Evolutionary conservation across 345 rosid species (phyloP).

Genomic region (Ailanthus altissimus): DNA sequence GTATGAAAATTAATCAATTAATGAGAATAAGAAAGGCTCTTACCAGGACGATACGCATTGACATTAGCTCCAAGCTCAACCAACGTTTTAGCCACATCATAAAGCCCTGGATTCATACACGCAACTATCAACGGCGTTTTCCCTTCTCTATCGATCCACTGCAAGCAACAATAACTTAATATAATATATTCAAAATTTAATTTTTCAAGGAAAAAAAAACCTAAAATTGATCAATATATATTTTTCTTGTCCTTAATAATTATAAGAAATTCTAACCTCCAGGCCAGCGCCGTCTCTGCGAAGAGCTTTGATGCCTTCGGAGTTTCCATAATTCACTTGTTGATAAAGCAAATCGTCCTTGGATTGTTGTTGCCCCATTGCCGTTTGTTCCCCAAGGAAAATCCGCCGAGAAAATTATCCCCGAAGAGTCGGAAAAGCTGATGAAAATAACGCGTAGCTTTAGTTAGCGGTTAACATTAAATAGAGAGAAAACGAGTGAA

Average conservation of each 20-base stretch:
- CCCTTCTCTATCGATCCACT: conserved; percentile 94
- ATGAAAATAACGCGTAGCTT: too few species aligned
- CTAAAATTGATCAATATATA: neutral
- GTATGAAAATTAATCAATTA: neutral
- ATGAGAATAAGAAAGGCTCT: neutral
- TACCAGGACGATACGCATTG: conserved; percentile 89
- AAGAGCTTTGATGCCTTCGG: conserved; percentile 80
- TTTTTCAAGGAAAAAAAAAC: neutral
- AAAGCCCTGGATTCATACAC: conserved; percentile 65
- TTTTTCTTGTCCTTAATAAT: neutral
- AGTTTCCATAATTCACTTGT: conserved; percentile 74
- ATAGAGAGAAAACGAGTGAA: neutral
- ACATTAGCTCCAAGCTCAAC: conserved; percentile 85
- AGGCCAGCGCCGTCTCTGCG: conserved; percentile 80
- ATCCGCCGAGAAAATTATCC: neutral
- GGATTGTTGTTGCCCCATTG: conserved; percentile 93
- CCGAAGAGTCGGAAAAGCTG: neutral
- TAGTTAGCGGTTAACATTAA: neutral
- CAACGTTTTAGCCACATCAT: conserved; percentile 72
- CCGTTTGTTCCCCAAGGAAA: conserved; percentile 4
- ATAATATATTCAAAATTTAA: neutral
- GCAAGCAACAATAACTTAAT: conserved; percentile 11
- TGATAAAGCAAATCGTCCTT: conserved; percentile 84
- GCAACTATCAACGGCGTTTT: conserved; percentile 91
- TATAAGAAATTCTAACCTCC: conserved; percentile 50